phyloP scores from a whole-genome alignment of 2,329 filamentous ascomycete genomes.

The Dactylellina drechsleri region DNA sequence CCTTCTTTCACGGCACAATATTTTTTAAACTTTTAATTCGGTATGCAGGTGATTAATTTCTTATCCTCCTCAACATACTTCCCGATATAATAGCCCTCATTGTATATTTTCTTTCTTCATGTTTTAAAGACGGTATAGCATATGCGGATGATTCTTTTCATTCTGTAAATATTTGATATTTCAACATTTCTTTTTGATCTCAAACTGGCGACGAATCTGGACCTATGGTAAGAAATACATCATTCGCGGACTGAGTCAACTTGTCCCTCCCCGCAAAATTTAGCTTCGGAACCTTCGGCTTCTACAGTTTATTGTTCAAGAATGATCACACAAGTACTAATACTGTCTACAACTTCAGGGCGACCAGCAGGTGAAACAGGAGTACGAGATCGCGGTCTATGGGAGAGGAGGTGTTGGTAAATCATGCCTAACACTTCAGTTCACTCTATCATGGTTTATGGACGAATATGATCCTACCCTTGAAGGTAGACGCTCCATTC shows the following conservation, averaged over 20 bases:
- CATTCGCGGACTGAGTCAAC: not conserved
- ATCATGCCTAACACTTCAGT: slow-evolving; percentile 97
- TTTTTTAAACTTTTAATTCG: not conserved
- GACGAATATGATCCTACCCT: slow-evolving; percentile 99
- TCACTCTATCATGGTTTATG: slow-evolving; percentile 94
- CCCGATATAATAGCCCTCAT: not conserved
- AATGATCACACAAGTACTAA: not conserved
- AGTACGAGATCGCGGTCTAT: slow-evolving; percentile 96
- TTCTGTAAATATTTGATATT: slow-evolving; percentile 2
- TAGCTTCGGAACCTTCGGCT: not conserved
- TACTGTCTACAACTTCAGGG: not conserved
- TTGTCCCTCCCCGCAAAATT: not conserved
- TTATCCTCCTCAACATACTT: not conserved
- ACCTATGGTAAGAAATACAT: slow-evolving; percentile 1
- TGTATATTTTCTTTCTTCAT: not conserved
- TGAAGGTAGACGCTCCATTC: slow-evolving; percentile 74
- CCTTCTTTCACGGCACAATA: slow-evolving; percentile 11
- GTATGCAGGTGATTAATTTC: too few relatives aligned
- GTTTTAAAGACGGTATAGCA: too few relatives aligned
- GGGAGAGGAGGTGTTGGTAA: slow-evolving; percentile 98
- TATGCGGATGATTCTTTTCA: too few relatives aligned
- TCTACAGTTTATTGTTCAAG: not conserved
- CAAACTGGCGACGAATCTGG: not conserved
- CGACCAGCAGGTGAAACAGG: slow-evolving; percentile 67
- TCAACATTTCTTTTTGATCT: not conserved